Base-by-base conservation (phyloP, 2,329 filamentous ascomycete species). In the Xylaria digitata region DNA sequence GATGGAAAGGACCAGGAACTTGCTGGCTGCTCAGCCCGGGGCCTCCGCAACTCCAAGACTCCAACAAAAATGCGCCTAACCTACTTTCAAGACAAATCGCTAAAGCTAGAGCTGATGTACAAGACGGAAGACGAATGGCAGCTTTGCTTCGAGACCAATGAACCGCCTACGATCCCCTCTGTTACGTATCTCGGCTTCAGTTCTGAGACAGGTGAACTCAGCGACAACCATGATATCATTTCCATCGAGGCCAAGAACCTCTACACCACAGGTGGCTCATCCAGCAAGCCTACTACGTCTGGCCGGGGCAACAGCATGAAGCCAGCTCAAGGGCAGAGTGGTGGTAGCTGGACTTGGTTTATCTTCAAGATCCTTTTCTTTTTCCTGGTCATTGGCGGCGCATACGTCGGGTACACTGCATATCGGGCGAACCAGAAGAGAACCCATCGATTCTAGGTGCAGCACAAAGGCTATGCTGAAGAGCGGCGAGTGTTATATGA, bases 211-310 rank as follows among this genome's bases (percentile, higher is more conserved):
- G 96, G 96, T 76, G 95, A 99, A 83, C 88, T 99, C 72, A 93
- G 90, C 80, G 96, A 99, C 82, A 97, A 97, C 85, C 95, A 97
- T 85, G 96, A 99, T 82, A 96, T 99, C 80, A 89, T 98, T 78
- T 91, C 89, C 57, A 87, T 99, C 74, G 85, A 89, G 70, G 90
- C 95, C 64, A 92, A 91, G 84, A 99, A 97, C 80, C 84, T 99
- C 69, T 98, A 98, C 83, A 89, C 87, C 64, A 81, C 81, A 32
- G 82, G 83, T 74, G 87, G 86, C 42, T 81, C 83, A 59, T 76
- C 78, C 58, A 78, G 73, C 71, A 79, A 78, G 67, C 73, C 80
- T n/a, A 79, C 50, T 11, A 61, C 79, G 26, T 78, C 78, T 65
- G 81, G 78, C 34, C 75, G 71, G 59, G 80, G 78, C 72, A 82